Evolutionary conservation across 257 asterid genomes (phyloP).

Genomic region (Ligustrum vulgare): DNA sequence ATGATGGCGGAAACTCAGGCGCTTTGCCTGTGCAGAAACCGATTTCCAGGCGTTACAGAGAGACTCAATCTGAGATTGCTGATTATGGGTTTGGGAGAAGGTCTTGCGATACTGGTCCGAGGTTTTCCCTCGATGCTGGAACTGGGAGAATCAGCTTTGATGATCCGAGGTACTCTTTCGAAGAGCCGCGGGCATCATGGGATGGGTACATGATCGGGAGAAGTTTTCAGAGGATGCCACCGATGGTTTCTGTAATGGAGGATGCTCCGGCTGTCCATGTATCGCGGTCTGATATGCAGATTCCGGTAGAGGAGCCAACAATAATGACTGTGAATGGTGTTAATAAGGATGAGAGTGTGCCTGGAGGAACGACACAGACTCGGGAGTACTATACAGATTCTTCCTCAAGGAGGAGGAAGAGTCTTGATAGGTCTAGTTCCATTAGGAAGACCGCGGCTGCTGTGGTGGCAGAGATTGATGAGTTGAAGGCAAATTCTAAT

Average conservation of each 20-base stretch:
- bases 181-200: slow-evolving; percentile 90
- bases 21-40: slow-evolving; percentile 74
- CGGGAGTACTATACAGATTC: slow-evolving; percentile 76
- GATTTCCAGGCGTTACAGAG: slow-evolving; percentile 62
- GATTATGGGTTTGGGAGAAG: slow-evolving; percentile 87
- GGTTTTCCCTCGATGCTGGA: slow-evolving; percentile 82
- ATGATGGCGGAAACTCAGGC: slow-evolving; percentile 44
- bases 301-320: slow-evolving; percentile 61
- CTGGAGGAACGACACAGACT: slow-evolving; percentile 83
- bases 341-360: slow-evolving; percentile 44
- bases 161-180: slow-evolving; percentile 76
- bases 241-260: slow-evolving; percentile 77
- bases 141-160: slow-evolving; percentile 73
- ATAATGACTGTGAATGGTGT: slow-evolving; percentile 9
- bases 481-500: slow-evolving; percentile 53
- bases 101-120: slow-evolving; percentile 77
- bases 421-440: slow-evolving; percentile 85
- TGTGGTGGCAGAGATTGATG: slow-evolving; percentile 82
- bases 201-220: slow-evolving; percentile 73
- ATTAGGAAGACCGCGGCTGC: slow-evolving; percentile 80
- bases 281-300: slow-evolving; percentile 53
- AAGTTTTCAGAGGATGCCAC: slow-evolving; percentile 64
- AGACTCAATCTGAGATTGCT: slow-evolving; percentile 83
- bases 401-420: slow-evolving; percentile 78
- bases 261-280: slow-evolving; percentile 58